phyloP scores from a whole-genome alignment of 108 stramenopile species.

The Pseudonitzschia delicatissima region DNA sequence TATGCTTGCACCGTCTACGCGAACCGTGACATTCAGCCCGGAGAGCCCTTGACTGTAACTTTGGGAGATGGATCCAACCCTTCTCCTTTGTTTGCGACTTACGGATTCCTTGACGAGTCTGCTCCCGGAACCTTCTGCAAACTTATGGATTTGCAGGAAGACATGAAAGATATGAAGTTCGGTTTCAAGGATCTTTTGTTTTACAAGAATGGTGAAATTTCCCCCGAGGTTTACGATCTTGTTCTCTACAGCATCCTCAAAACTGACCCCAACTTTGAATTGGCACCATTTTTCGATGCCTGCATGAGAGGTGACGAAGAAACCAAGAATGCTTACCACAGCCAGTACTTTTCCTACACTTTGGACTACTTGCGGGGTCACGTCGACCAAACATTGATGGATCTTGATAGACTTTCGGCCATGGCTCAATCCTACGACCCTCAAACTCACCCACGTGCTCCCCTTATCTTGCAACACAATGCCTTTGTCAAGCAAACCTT shows the following conservation, averaged over 20 bases:
- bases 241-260: conserved; percentile 20
- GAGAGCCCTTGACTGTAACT: conserved; percentile 36
- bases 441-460: conserved; percentile 32
- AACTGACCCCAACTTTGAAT: conserved; percentile 17
- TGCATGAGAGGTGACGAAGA: conserved; percentile 49
- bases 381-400: conserved; percentile 26
- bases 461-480: conserved; percentile 61
- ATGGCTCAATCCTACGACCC: conserved; percentile 2
- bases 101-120: conserved; percentile 54
- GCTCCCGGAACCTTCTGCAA: conserved; percentile 52
- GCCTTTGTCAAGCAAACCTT: conserved; percentile 62
- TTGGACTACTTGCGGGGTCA: conserved; percentile 37
- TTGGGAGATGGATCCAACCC: conserved; percentile 53
- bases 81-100: conserved; percentile 38
- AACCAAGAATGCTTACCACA: conserved; percentile 47
- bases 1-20: conserved; percentile 10
- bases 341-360: conserved; percentile 42
- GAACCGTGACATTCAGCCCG: conserved; percentile 43
- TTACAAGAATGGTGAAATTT: conserved; percentile 53
- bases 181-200: conserved; percentile 32
- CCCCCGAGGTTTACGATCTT: conserved; percentile 48
- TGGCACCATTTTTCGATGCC: conserved; percentile 43
- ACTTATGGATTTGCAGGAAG: conserved; percentile 34
- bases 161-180: conserved; percentile 40
- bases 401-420: not conserved